Base-by-base conservation (phyloP, 306 rosid genomes). In the Comarum palustre region DNA sequence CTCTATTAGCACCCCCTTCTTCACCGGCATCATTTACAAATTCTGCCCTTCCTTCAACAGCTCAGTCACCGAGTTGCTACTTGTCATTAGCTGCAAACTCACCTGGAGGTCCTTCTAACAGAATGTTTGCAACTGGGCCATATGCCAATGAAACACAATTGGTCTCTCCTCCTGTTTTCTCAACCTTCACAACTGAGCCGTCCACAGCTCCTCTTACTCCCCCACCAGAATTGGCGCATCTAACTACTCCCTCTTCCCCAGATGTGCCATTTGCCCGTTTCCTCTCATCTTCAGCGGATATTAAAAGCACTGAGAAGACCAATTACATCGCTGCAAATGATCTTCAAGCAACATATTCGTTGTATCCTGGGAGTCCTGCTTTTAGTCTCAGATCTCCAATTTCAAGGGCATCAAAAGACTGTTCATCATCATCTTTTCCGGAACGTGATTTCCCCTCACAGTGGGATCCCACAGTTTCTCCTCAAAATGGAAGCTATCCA, bases 121-220 rank as follows among this genome's bases (percentile, higher is more conserved):
- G 87, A 68, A 91, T 91, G 88, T 95, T 6, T 81, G 97, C 96
- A 52, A 95, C 97, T 13, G 99, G 99, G 65, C 99, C 99, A 20
- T 95, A 95, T 79, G 97, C 99, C 47, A 94, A 95, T 22, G 99
- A 95, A 75, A 84, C 96, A 31, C 99, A 91, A 43, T 83, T 83
- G 38, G 99, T 95, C 39, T 95, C 99, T 81, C 99, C 99, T 80
- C 99, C 97, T 7, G 97, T 88, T 63, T 92, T 92, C 86, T 95
- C 99, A 71, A 88, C 95, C 77, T 95, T 92, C 83, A 95, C 97
- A 68, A 95, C 99, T 6, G 99, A 95, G 80, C 99, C 99, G 31
- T 95, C 97, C 34, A 95, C 99, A 62, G 96, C 99, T 77, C 96
- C 99, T 68, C 88, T 88, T 73, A 95, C 99, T 72, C 99, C 99